Evolutionary conservation across 768 basidiomycete genomes (phyloP).

Genomic region (Leccinum olivaceopallidum): DNA sequence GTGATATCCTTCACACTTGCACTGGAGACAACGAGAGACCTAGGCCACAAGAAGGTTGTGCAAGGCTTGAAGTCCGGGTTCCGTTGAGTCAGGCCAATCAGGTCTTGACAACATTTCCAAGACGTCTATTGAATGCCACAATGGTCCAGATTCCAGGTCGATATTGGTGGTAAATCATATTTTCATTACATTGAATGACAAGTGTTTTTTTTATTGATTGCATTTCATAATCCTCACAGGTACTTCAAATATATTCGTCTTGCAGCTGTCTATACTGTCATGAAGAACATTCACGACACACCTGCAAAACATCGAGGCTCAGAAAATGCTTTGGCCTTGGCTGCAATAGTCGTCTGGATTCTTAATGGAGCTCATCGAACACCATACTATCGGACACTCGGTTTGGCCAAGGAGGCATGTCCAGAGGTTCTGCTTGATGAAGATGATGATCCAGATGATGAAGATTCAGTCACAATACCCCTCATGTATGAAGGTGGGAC

Average conservation of each 20-base stretch:
- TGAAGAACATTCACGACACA: background rate
- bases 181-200: background rate
- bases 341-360: conserved; percentile 8
- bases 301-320: background rate
- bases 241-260: conserved; percentile 11
- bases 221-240: background rate
- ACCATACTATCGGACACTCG: background rate
- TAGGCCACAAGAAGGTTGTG: too few species aligned
- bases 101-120: background rate
- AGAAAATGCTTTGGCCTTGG: conserved; percentile 4
- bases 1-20: too few species aligned
- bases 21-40: too few species aligned
- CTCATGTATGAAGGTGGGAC: conserved; percentile 11
- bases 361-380: background rate
- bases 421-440: background rate
- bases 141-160: conserved; percentile 1
- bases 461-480: background rate
- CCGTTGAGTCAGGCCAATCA: background rate
- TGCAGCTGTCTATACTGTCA: background rate
- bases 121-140: background rate
- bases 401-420: background rate
- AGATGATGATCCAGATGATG: background rate
- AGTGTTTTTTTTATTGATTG: background rate
- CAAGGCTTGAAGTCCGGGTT: background rate
- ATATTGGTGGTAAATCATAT: conserved; percentile 5